These are phyloP conservation scores for Galerina marginata DNA, from an alignment of 768 basidiomycete species.

Conservation along the genomic window DNA sequence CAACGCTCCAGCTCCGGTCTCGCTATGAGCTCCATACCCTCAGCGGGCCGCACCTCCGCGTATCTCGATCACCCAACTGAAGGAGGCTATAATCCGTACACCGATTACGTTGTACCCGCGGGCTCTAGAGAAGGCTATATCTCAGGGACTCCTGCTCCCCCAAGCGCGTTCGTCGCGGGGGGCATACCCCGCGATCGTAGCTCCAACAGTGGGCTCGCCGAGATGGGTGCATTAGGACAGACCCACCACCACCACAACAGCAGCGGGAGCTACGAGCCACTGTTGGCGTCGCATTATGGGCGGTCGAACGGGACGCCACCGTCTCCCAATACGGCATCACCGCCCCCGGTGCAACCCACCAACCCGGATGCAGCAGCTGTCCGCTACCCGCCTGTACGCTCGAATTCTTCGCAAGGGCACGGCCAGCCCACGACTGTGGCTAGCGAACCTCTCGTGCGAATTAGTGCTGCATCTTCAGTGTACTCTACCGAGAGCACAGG, in stretches of 20 bases:
- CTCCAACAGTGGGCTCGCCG: constrained; percentile 31
- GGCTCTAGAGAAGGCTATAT: constrained; percentile 45
- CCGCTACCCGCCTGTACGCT: constrained; percentile 5
- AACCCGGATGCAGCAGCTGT: background rate
- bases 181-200: constrained; percentile 39
- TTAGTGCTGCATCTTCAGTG: constrained; percentile 34
- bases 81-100: constrained; percentile 56
- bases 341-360: background rate
- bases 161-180: constrained; percentile 33
- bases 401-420: background rate
- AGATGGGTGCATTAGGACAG: constrained; percentile 14
- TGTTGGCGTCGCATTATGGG: constrained; percentile 27
- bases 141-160: constrained; percentile 54
- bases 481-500: constrained; percentile 39
- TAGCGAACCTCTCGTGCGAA: constrained; percentile 2
- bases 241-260: constrained; percentile 37
- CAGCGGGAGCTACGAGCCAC: constrained; percentile 30
- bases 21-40: constrained; percentile 27
- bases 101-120: constrained; percentile 44
- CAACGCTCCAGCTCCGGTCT: constrained; percentile 47
- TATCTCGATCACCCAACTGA: constrained; percentile 40
- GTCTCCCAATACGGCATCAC: background rate
- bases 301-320: constrained; percentile 5
- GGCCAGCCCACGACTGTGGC: background rate
- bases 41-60: constrained; percentile 37